Base-by-base conservation (phyloP, 345 rosid genomes). In the Eucalyptus grandis region DNA sequence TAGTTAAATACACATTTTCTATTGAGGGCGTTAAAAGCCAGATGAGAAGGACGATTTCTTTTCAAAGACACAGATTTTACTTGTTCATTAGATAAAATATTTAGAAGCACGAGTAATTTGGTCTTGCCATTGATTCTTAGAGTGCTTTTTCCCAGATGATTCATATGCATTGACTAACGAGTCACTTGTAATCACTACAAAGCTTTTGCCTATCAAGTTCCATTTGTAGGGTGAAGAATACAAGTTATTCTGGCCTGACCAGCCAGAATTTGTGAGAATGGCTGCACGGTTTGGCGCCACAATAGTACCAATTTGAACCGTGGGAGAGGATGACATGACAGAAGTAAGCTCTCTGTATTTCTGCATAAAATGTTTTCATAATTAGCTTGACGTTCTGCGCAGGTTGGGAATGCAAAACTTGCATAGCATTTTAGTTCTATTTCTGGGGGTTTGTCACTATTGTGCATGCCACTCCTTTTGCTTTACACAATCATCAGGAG, bases 281-380 rank as follows among this genome's bases (percentile, higher is more conserved):
- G 90, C 88, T 44, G 88, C 88, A 49, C 44, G 60, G 0, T 89
- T 89, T 14, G 90, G 90, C 0, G 88, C 90, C 53, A 89, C 69
- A 7, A 77, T 89, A 49, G 81, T 89, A 51, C 92, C 89, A 40
- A 90, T 91, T 80, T 89, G 91, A 49, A 83, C 89, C 40, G 90
- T 89, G 15, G 89, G 91, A 86, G 91, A 91, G 89, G 91, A 89
- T 16, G 89, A 91, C 40, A 4, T 91, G n/a, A 58, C 34, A 53
- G 21, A 89, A 86, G 90, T 88, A 86, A 40, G 90, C 82, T 58
- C 49, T 81, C 12, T 15, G 31, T 31, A 11, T 69, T 72, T 77
- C n/a, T 46, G 10, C 15, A 24, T 86, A 12, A n/a, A n/a, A 50
- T 22, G 9, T 24, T 53, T 54, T 26, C 13, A 24, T 44, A 60